A percentile compares a stretch with the other conserved stretches of the same genome.
Conservation (phyloP, 163 green algal species). For the Chloromonas sp. region DNA sequence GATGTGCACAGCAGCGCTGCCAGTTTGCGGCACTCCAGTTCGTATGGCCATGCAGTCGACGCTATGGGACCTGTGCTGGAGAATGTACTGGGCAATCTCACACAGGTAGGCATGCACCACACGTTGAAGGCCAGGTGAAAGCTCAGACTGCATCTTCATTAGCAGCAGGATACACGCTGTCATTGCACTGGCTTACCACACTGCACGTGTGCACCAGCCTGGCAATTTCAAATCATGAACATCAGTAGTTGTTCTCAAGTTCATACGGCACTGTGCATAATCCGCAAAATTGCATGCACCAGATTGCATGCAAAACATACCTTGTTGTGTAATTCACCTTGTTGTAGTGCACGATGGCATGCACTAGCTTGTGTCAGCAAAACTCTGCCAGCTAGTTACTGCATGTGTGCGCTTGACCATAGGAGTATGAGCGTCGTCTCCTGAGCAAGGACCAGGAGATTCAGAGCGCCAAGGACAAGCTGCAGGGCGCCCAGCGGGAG, state of each 20-base stretch:
- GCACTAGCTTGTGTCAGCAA: background rate
- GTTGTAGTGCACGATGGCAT: background rate
- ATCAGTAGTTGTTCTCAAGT: no score
- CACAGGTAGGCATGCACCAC: conserved; percentile 26
- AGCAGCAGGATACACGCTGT: background rate
- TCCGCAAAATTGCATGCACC: background rate
- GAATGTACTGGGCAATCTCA: conserved; percentile 62
- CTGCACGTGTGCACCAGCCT: no score
- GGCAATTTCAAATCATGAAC: no score
- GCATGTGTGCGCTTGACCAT: background rate
- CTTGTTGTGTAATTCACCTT: background rate
- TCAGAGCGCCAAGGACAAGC: conserved; percentile 34
- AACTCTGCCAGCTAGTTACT: no score
- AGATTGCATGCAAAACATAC: background rate
- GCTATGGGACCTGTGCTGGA: conserved; percentile 72
- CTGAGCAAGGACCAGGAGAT: conserved; percentile 76
- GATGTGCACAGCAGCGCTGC: background rate
- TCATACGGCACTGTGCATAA: background rate
- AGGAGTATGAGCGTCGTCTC: conserved; percentile 85
- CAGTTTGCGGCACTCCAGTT: background rate
- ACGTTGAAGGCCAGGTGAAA: background rate
- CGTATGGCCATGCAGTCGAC: conserved; percentile 35
- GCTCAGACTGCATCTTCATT: background rate
- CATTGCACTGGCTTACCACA: no score
- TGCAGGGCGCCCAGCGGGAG: conserved; percentile 27